phyloP scores from a whole-genome alignment of 1,139 yeast genomes.

The Candida pseudoviswanathii region DNA sequence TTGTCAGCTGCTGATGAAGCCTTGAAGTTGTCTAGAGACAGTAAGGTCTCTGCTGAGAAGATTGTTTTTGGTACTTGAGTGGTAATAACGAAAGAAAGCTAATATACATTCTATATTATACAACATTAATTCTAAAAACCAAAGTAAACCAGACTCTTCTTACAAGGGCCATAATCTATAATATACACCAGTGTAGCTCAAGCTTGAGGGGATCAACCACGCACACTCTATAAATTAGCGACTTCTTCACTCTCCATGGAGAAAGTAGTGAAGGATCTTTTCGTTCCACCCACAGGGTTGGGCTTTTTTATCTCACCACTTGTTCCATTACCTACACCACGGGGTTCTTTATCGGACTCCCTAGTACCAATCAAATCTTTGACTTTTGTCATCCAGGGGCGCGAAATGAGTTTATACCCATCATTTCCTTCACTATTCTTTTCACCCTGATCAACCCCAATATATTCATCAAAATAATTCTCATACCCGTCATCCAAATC shows the following conservation, averaged over 20 bases:
- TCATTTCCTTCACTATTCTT: constrained; percentile 1
- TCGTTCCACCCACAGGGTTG: constrained; percentile 7
- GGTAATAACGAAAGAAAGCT: background rate
- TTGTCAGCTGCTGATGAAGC: constrained; percentile 31
- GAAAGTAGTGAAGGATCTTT: constrained; percentile 14
- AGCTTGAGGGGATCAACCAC: background rate
- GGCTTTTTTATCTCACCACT: constrained; percentile 1
- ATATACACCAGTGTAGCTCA: background rate
- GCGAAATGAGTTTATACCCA: constrained; percentile 3
- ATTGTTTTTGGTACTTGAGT: constrained; percentile 19
- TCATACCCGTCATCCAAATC: constrained; percentile 32
- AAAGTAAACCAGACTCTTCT: too few species aligned
- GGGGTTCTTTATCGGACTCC: constrained; percentile 8
- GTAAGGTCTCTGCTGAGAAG: constrained; percentile 30
- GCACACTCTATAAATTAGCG: constrained; percentile 4
- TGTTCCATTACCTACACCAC: constrained; percentile 1
- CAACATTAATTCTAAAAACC: background rate
- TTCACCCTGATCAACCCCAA: constrained; percentile 1
- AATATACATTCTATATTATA: background rate
- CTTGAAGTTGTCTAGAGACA: constrained; percentile 25
- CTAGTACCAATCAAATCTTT: constrained; percentile 7
- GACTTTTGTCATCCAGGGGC: constrained; percentile 10
- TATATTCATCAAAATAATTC: constrained; percentile 20
- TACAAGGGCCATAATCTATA: background rate
- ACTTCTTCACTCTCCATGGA: constrained; percentile 15